Percentiles rank a stretch among this genome's conserved stretches.
Evolutionary conservation across 257 asterid genomes (phyloP).

Genomic region (Solanum pinnatisectum): DNA sequence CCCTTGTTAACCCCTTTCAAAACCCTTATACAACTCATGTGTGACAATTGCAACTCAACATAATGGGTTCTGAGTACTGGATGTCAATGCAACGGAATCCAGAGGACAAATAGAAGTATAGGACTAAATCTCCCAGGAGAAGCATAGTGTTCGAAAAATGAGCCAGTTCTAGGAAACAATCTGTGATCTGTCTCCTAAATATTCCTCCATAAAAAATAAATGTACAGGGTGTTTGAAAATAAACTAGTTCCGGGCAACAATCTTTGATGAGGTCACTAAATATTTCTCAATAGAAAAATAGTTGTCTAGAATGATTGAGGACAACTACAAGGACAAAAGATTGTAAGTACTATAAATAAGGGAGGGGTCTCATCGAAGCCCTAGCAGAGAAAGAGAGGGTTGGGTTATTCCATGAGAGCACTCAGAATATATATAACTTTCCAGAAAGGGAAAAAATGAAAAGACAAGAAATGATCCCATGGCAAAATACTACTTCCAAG

Average conservation of each 20-base stretch:
- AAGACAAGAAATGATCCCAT: background rate
- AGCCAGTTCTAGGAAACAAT: background rate
- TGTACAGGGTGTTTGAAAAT: background rate
- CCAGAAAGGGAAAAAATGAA: background rate
- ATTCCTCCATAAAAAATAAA: background rate
- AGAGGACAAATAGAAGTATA: background rate
- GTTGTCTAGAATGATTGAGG: background rate
- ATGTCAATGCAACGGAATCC: background rate
- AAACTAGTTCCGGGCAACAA: background rate
- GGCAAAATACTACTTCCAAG: background rate
- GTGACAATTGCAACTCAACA: background rate
- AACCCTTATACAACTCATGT: background rate
- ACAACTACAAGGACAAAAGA: background rate
- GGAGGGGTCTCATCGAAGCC: background rate
- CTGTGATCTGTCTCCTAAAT: background rate
- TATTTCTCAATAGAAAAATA: background rate
- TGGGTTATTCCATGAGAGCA: background rate
- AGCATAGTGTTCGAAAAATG: background rate
- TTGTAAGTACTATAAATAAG: background rate
- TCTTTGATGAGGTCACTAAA: background rate
- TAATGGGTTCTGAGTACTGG: background rate
- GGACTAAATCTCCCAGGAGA: background rate
- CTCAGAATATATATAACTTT: background rate
- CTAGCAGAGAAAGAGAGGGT: background rate
- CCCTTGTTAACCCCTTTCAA: background rate